Conservation (phyloP, 169 alveolate species). For the Plasmodium vivax region DNA sequence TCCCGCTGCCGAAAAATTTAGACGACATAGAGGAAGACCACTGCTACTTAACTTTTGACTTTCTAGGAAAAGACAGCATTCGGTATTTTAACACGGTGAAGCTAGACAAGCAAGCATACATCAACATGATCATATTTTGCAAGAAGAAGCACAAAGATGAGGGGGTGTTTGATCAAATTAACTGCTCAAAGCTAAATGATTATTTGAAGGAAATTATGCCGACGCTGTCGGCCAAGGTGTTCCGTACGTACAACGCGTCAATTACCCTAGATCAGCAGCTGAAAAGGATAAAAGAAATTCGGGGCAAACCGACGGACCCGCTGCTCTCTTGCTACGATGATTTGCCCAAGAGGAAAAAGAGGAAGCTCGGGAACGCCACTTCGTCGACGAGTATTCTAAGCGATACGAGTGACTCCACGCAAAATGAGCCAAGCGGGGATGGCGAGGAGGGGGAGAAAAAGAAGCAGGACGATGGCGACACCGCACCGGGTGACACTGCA, state of each 20-base stretch:
- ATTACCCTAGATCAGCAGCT: conserved; percentile 95
- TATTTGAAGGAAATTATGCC: conserved; percentile 97
- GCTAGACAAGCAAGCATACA: conserved; percentile 89
- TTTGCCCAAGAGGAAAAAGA: conserved; percentile 30
- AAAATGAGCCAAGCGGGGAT: conserved; percentile 35
- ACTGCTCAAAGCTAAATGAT: conserved; percentile 90
- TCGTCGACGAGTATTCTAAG: conserved; percentile 37
- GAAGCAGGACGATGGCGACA: no score
- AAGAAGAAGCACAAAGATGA: conserved; percentile 91
- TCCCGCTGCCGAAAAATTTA: conserved; percentile 33
- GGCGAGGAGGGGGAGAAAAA: conserved; percentile 38
- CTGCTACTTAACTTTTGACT: conserved; percentile 91
- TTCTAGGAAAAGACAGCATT: conserved; percentile 98
- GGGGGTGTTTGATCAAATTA: conserved; percentile 93
- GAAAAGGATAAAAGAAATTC: conserved; percentile 78
- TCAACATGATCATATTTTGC: conserved; percentile 86
- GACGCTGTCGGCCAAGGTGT: conserved; percentile 98
- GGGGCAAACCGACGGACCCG: conserved; percentile 20
- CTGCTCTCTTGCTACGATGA: conserved; percentile 12
- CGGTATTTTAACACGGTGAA: conserved; percentile 95
- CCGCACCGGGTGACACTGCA: not conserved
- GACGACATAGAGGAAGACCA: conserved; percentile 64
- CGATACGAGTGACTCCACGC: conserved; percentile 30
- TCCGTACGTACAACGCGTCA: conserved; percentile 99
- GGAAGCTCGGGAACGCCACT: conserved; percentile 22